Evolutionary conservation across 768 basidiomycete genomes (phyloP), one percentile per base, ranked within the genome.

Genomic region (Hemileccinum rubropunctum): DNA sequence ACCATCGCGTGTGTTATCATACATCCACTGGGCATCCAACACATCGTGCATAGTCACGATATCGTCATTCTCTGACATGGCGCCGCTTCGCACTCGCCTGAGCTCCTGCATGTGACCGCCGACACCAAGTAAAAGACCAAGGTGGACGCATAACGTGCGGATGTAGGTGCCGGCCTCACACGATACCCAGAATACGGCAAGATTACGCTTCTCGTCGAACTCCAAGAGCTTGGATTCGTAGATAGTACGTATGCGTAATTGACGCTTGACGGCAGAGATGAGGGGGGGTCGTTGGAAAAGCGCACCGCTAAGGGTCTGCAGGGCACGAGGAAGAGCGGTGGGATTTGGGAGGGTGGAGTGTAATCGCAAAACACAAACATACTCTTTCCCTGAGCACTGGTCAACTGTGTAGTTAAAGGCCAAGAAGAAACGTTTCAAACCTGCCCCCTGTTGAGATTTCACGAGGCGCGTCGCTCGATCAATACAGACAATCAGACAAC

Each of bases 31-130:
- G 12, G 97, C 97, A 69, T 99, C 97, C 72, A 99, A 73, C 26
- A 99, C 95, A 67, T 99, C 97, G 72, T 99, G 97, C 97, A 99
- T 99, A 18, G 95, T 95, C 52, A 98, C 97, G 62, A 98, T 93
- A 59, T 94, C 94, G 65, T 98, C 95, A 66, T 91, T 94, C 74
- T 99, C 97, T 42, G 88, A 91, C 82, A 98, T 86, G 42, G 95
- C 95, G 61, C 97, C 97, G 65, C 88, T 91, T 57, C 97, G 76
- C 13, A 98, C 95, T 60, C 97, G 76, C 60, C 97, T 80, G 51
- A 99, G 79, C 69, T 99, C 97, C 73, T 99, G 95, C 97, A 99
- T 99, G 71, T 99, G 97, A n/a, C 95, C 97, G 20, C 97, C 97
- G 26, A 98, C 95, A 53, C 97, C 97, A 33, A 98, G 76, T 36